A percentile compares a stretch with the other conserved stretches of the same genome.
phyloP scores from a whole-genome alignment of 2,329 filamentous ascomycete species.

The Penicillium italicum region DNA sequence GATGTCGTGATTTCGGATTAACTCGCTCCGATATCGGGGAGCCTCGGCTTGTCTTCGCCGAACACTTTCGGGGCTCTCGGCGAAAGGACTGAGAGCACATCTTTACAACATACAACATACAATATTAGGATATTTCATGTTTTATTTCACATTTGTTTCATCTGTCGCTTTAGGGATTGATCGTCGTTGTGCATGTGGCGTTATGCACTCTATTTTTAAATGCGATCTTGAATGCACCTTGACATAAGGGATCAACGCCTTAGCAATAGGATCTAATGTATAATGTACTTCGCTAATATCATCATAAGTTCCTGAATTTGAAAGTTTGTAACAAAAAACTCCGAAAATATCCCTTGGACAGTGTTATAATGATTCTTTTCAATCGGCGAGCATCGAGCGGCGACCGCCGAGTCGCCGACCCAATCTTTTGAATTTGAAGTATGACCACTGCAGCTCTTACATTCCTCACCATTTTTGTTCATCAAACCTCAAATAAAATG shows the following conservation, averaged over 20 bases:
- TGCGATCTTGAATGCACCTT: neutral
- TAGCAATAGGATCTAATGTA: neutral
- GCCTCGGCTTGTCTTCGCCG: neutral
- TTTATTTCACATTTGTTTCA: neutral
- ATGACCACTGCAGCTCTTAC: neutral
- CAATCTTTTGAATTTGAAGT: neutral
- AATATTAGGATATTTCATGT: neutral
- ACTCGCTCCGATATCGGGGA: slow-evolving; percentile 7
- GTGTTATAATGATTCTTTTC: neutral
- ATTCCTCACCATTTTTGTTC: neutral
- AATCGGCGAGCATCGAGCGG: neutral
- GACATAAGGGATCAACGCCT: neutral
- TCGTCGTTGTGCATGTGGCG: neutral
- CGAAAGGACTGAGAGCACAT: neutral
- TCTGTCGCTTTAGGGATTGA: neutral
- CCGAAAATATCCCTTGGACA: neutral
- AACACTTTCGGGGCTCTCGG: neutral
- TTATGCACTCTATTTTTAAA: neutral
- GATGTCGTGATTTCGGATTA: slow-evolving; percentile 12
- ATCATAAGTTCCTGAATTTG: neutral
- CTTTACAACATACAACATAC: too few relatives aligned
- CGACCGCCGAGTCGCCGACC: slow-evolving; percentile 6
- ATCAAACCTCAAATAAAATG: neutral
- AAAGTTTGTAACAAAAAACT: neutral
- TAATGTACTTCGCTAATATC: neutral